Evolutionary conservation across 116 monocot species (phyloP).

Genomic region (Papilionanthe hybrid): DNA sequence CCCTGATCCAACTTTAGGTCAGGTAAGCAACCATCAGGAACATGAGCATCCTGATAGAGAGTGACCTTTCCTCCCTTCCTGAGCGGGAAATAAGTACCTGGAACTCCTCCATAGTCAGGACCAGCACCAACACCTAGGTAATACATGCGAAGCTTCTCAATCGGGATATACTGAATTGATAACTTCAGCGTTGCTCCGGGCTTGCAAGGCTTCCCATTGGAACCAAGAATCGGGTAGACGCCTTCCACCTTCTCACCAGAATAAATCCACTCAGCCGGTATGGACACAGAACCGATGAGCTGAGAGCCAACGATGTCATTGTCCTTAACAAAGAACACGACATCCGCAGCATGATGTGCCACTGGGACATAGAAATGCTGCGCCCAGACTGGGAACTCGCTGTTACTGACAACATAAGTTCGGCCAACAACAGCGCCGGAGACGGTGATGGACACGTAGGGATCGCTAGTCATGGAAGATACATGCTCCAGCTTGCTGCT

Average conservation of each 20-base stretch:
- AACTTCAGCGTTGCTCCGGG: conserved; percentile 47
- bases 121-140: conserved; percentile 49
- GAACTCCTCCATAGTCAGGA: conserved; percentile 55
- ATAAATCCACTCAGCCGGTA: conserved; percentile 53
- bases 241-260: conserved; percentile 65
- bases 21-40: conserved; percentile 66
- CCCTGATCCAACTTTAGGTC: conserved; percentile 46
- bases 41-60: conserved; percentile 89
- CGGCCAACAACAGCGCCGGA: conserved; percentile 50
- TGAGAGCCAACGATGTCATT: conserved; percentile 70
- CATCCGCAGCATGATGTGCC: conserved; percentile 65
- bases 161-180: conserved; percentile 66
- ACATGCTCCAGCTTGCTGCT: conserved; percentile 42
- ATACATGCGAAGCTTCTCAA: conserved; percentile 50
- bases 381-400: conserved; percentile 82
- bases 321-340: conserved; percentile 74
- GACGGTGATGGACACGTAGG: conserved; percentile 68
- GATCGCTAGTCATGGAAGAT: conserved; percentile 74
- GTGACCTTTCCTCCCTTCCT: conserved; percentile 63
- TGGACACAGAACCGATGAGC: conserved; percentile 62
- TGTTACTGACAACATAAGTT: conserved; percentile 76
- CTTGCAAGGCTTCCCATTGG: conserved; percentile 76
- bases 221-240: conserved; percentile 41
- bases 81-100: conserved; percentile 71
- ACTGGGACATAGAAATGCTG: conserved; percentile 83